A percentile compares a stretch with the other conserved stretches of the same genome.
Conservation (phyloP, 176 grass and related monocot species). For the Avena sativa region DNA sequence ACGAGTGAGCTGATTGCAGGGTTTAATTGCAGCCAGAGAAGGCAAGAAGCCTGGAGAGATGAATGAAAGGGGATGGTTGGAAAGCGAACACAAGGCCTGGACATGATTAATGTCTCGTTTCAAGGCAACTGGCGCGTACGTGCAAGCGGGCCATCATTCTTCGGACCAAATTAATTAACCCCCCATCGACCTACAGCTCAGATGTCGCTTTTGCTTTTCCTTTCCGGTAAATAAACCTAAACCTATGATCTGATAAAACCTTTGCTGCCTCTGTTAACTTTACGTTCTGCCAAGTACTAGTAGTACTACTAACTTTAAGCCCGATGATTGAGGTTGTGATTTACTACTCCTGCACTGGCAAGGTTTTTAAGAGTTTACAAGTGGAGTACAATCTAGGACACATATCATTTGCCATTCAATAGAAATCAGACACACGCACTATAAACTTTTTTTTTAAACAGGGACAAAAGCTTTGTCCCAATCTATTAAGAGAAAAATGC, state of each 20-base stretch:
- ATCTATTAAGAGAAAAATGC: too few relatives aligned
- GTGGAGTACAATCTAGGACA: conserved; percentile 17
- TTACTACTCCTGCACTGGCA: background rate
- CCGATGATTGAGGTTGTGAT: conserved; percentile 40
- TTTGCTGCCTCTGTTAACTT: conserved; percentile 25
- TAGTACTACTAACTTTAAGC: background rate
- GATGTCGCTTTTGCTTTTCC: conserved; percentile 49
- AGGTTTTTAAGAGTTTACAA: background rate
- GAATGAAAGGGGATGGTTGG: background rate
- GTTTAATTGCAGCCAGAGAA: conserved; percentile 30
- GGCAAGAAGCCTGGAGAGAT: background rate
- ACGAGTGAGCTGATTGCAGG: background rate
- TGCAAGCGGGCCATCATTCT: conserved; percentile 40
- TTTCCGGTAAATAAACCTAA: conserved; percentile 22
- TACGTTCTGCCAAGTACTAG: conserved; percentile 13
- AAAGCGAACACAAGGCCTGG: conserved; percentile 30
- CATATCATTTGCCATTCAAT: conserved; percentile 21
- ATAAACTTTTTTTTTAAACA: too few relatives aligned
- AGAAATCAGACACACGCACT: too few relatives aligned
- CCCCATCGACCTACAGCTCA: conserved; percentile 39
- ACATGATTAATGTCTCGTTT: conserved; percentile 35
- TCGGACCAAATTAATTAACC: background rate
- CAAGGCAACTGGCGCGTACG: conserved; percentile 34
- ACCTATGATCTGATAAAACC: background rate
- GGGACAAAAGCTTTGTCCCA: too few relatives aligned